Evolutionary conservation across 2,329 filamentous ascomycete species (phyloP), one percentile per base, ranked within the genome.

Genomic region (Colletotrichum shisoi): DNA sequence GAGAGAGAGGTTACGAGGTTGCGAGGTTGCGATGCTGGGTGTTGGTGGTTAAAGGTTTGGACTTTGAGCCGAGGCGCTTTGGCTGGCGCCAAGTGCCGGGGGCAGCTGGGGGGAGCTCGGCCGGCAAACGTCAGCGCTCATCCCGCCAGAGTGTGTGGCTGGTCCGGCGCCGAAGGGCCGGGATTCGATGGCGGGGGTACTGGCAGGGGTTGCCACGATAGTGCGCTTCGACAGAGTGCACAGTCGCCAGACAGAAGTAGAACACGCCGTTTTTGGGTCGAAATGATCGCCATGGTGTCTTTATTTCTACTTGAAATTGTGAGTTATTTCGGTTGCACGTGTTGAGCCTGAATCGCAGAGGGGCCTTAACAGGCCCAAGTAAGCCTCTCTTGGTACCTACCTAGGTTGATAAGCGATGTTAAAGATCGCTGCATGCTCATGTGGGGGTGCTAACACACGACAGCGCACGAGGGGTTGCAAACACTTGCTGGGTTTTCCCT

Each of bases 1-100:
- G 46, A 17, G 2, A n/a, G 31, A 24, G 21, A 27, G 13, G 40
- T 59, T 17, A 31, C 17, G n/a, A 63, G 12, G 40, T 59, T 17
- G 40, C 17, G n/a, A 63, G 12, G 62, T 12, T 34, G 39, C 12
- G 49, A 44, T 42, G 40, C 19, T 46, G 52, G 57, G 34, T 51
- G 44, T 52, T 62, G 63, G 58, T 44, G 51, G 51, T 52, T 62
- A 58, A 58, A 42, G 19, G 40, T 34, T 34, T 8, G 31, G 8
- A 34, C 57, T 48, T 63, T 60, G 62, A 64, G 64, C 64, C 64
- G 64, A 67, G 64, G 64, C 64, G 53, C 44, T 51, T 31, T 58
- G 54, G 39, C 52, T 61, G 56, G 31, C n/a, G 49, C 63, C 51
- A 59, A 34, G 58, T 59, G 54, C 42, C 57, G 39, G 40, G 58